Percentiles rank a stretch among this genome's conserved stretches.
Evolutionary conservation across 331 rosid genomes (phyloP).

Genomic region (Dryas integrifolia): DNA sequence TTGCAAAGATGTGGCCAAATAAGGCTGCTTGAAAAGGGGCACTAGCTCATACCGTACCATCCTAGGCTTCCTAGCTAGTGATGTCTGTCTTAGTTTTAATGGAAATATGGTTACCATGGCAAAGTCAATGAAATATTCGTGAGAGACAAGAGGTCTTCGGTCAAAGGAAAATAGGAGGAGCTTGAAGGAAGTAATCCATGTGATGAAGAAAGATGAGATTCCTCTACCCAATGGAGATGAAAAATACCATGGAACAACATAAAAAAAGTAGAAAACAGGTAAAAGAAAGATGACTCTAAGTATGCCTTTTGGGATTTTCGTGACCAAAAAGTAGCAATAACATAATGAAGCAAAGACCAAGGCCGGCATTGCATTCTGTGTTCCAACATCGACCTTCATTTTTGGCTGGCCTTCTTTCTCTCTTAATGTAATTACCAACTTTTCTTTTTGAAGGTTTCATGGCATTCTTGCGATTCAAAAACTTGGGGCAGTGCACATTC

Average conservation of each 20-base stretch:
- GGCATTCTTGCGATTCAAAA: no score
- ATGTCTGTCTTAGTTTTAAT: neutral
- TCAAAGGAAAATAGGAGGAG: conserved; percentile 26
- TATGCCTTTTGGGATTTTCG: conserved; percentile 20
- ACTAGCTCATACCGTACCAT: conserved; percentile 13
- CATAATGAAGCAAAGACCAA: no score
- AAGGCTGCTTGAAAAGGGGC: conserved; percentile 23
- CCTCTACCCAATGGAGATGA: conserved; percentile 15
- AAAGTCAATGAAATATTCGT: conserved; percentile 1
- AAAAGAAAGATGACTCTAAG: conserved; percentile 8
- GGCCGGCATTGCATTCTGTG: no score
- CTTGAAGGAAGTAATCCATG: conserved; percentile 30
- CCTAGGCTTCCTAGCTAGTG: no score
- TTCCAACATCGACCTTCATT: no score
- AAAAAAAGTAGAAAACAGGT: conserved; percentile 15
- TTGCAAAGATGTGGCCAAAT: conserved; percentile 30
- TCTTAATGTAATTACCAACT: no score
- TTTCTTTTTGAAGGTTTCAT: no score
- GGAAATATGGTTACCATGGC: conserved; percentile 15
- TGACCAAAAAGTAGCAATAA: no score
- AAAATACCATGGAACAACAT: conserved; percentile 18
- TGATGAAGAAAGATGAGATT: conserved; percentile 16
- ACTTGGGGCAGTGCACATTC: no score
- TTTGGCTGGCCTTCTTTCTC: no score
- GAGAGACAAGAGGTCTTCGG: conserved; percentile 20